Base-by-base conservation (phyloP, 73 alveolate genomes). In the Paramecium pentaurelia region DNA sequence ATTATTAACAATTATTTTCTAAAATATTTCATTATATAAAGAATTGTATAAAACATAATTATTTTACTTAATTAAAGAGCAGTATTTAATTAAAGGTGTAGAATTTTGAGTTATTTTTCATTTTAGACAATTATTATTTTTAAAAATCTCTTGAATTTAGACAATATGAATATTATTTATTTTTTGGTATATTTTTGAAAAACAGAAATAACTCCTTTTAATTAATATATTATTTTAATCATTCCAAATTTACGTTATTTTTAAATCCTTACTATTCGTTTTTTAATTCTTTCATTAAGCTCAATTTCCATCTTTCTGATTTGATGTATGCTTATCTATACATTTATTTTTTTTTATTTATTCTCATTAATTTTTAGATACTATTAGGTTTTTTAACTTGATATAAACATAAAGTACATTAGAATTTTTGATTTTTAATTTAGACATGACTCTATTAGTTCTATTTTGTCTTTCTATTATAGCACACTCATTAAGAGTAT, bases 1-100 rank as follows among this genome's bases (percentile, higher is more conserved):
- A 64, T 64, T 64, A 64, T 64, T 64, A 64, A 64, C 84, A 64
- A 64, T 32, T 64, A 64, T 64, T 32, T 64, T 27, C 84, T 64
- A 64, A 64, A 64, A 12, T 25, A 64, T 64, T 64, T 64, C 84
- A 64, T 64, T 64, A 32, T 28, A 64, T 34, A 28, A 54, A 54
- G 70, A 54, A 54, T 54, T 54, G 11, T 18, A 54, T 18, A 54
- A 54, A 54, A 47, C 18, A 47, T 54, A 54, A 18, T 16, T 18
- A 54, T 6, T 54, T 54, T 20, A 54, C 6, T 54, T 2, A 54
- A n/a, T 54, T 18, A 18, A 54, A 54, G 36, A 18, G 34, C 32
- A 1, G 32, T 54, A 54, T 47, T 16, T 14, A 54, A n/a, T 3
- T 18, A n/a, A 18, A 54, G 1, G 14, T 49, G 8, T 11, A 3